Evolutionary conservation across 805 yeast species (phyloP), one percentile per base, ranked within the genome.

Genomic region (Suhomyces xylopsoci): DNA sequence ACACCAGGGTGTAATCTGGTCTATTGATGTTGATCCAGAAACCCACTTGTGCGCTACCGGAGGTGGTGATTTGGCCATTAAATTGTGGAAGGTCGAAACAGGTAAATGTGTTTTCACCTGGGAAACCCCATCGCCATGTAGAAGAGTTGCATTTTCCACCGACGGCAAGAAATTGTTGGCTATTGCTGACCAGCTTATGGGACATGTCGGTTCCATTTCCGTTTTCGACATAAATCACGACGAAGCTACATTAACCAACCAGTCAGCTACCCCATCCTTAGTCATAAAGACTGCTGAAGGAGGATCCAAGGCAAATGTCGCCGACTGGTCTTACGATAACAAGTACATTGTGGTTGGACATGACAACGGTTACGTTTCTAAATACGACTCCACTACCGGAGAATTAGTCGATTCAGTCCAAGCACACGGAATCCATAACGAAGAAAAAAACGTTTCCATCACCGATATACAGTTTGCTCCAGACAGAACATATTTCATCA

Each of bases 1-100:
- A 38, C 98, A 94, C 70, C 80, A 80, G 54, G 99, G 99, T 85
- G 88, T 97, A 51, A 86, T 94, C 63, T 90, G 96, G 94, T 85
- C 97, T 32, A 85, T 94, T 58, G 98, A 92, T 68, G 86, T 91
- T 45, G 94, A 90, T 69, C 70, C 75, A 41, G 79, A 81, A 52
- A 79, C 93, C n/a, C 76, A 79, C 41, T 80, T 81, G 56, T 84
- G 90, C 58, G 83, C 85, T 52, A 92, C 99, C 3, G 97, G 97
- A 34, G 84, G 94, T 56, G 97, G 97, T 51, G 99, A 94, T 68
- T 84, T 87, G 69, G 78, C 87, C 50, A 83, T 89, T 61, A 88
- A 88, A 62, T 79, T 93, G 58, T 94, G 97, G 97, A 81, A 81
- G 58, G 88, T 88, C 15, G 75, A 80, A 64, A 86, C 84, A 48